Percentiles rank a stretch among this genome's conserved stretches.
Conservation (phyloP, 257 asterid genomes). For the Lycium barbarum region DNA sequence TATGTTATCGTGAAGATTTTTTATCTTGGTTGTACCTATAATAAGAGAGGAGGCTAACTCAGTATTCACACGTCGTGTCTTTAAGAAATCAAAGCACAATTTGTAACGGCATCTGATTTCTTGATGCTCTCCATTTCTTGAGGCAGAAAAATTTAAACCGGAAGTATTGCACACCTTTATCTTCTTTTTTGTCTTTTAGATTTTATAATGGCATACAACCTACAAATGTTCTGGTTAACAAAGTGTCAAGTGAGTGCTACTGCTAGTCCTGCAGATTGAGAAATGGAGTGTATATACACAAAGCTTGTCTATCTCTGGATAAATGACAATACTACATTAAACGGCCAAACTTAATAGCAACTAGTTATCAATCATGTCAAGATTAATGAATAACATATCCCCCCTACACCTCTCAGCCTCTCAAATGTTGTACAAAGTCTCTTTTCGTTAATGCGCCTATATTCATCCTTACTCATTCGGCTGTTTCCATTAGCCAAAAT, state of each 20-base stretch:
- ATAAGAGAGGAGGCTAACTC: neutral
- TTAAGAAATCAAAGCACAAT: neutral
- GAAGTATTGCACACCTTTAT: neutral
- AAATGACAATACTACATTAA: neutral
- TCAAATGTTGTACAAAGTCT: no score
- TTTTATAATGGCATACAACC: neutral
- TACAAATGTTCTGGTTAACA: neutral
- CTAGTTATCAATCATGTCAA: neutral
- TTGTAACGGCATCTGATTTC: neutral
- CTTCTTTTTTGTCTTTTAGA: neutral
- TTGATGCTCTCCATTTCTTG: neutral
- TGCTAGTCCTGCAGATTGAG: neutral
- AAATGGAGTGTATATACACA: neutral
- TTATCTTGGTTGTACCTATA: constrained; percentile 66
- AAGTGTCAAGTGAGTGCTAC: neutral
- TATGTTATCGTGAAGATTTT: constrained; percentile 57
- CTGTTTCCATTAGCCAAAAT: neutral
- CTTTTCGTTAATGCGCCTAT: no score
- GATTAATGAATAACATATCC: neutral
- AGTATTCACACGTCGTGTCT: constrained; percentile 13
- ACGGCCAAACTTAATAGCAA: neutral
- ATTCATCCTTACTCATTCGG: no score
- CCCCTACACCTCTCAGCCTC: no score
- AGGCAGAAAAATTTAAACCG: neutral
- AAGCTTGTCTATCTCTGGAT: neutral